Evolutionary conservation across 208 protist genomes (phyloP).

Genomic region (Wallacemonas sp.): DNA sequence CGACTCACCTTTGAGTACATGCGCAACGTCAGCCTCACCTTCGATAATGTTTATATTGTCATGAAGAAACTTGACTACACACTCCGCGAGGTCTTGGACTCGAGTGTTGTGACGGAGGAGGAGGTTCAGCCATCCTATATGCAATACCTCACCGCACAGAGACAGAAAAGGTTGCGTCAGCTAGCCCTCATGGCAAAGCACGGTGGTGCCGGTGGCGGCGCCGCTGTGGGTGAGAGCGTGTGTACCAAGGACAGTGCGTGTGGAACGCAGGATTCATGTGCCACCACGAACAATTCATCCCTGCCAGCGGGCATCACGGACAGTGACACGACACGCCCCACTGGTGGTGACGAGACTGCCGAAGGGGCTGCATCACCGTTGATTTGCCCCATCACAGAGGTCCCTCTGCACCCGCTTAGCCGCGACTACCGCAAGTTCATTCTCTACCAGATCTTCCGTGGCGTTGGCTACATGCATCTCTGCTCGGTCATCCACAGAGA

Average conservation of each 20-base stretch:
- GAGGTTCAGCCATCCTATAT: constrained; percentile 21
- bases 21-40: constrained; percentile 42
- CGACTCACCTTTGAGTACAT: constrained; percentile 72
- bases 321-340: neutral
- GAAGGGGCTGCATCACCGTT: neutral
- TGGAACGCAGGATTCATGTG: too few relatives aligned
- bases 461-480: constrained; percentile 94
- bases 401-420: constrained; percentile 89
- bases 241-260: neutral
- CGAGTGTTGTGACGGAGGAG: constrained; percentile 24
- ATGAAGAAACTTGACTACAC: constrained; percentile 92
- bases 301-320: too few relatives aligned
- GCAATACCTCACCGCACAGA: neutral
- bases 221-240: neutral
- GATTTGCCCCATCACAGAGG: constrained; percentile 37
- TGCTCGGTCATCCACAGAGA: constrained; percentile 92
- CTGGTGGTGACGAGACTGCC: neutral
- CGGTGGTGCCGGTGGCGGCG: neutral
- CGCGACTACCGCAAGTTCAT: constrained; percentile 97
- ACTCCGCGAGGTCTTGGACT: constrained; percentile 83
- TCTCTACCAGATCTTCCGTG: constrained; percentile 96
- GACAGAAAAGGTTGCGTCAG: neutral
- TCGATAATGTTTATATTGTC: constrained; percentile 85
- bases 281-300: too few relatives aligned
- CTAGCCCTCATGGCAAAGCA: too few relatives aligned